Base-by-base conservation (phyloP, 306 rosid genomes). In the Trichosanthes cucumerina region DNA sequence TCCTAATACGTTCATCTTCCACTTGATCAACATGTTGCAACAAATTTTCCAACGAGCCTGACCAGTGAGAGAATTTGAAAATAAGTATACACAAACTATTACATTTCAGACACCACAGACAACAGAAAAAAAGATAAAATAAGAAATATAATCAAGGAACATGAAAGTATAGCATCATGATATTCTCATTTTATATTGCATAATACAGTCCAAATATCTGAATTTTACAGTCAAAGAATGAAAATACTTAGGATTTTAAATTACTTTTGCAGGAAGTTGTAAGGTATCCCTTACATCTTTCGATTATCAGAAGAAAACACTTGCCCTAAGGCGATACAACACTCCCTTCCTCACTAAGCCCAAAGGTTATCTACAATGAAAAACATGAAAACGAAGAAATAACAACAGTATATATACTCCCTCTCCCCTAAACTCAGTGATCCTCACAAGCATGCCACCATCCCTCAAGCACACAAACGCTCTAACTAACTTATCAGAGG, bases 1-100 rank as follows among this genome's bases (percentile, higher is more conserved):
- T 86, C 89, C 79, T 91, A 72, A 95, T 86, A 80, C 97, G 97
- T n/a, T 79, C 97, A 86, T 91, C 92, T 80, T 83, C 84, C 21
- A 92, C 79, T 85, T 95, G 93, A 84, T 95, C 96, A 14, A 91
- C 91, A 80, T 88, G 86, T 78, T 83, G 88, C 88, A 95, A 84
- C 86, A 95, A 80, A 85, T 83, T 92, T 82, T 95, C 98, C 85
- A 95, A 80, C 21, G 97, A 81, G 80, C 93, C 97, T 90, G 87
- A 50, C 50, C 69, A 85, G 62, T 77, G 36, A 82, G 72, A 60
- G 54, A 80, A 78, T 68, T 71, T 52, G 62, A 56, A 58, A 39
- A 54, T 78, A 65, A 68, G 36, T 21, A 68, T 41, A 50, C 12
- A 12, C 41, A 21, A 62, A 19, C 47, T 11, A 58, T 65, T 43